Evolutionary conservation across 345 rosid genomes (phyloP).

Genomic region (Brassica rapa): DNA sequence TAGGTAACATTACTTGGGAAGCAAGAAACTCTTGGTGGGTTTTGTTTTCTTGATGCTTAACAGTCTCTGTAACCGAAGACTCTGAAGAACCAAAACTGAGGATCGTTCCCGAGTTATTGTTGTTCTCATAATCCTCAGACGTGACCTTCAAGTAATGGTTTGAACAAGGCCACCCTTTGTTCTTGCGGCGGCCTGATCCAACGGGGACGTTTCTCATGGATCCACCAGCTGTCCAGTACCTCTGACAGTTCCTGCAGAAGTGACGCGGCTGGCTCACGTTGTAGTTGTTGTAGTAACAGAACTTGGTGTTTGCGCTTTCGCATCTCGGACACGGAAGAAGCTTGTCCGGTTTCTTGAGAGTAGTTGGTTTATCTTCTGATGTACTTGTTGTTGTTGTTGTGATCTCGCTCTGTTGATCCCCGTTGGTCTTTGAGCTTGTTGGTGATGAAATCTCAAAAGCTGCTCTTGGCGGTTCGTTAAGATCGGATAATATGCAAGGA

Average conservation of each 20-base stretch:
- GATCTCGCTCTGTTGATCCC: slow-evolving; percentile 50
- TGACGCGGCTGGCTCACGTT: slow-evolving; percentile 88
- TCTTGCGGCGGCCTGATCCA: slow-evolving; percentile 88
- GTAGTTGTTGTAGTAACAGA: slow-evolving; percentile 90
- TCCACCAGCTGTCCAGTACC: slow-evolving; percentile 96
- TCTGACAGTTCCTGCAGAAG: slow-evolving; percentile 85
- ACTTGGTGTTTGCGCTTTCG: slow-evolving; percentile 77
- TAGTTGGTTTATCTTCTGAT: slow-evolving; percentile 40
- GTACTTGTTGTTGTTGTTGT: slow-evolving; percentile 45
- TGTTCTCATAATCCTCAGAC: slow-evolving; percentile 18
- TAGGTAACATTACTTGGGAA: slow-evolving; percentile 26
- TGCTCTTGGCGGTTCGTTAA: slow-evolving; percentile 38
- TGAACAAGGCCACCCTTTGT: slow-evolving; percentile 53
- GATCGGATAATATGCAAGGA: slow-evolving; percentile 32
- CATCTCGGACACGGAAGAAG: slow-evolving; percentile 79
- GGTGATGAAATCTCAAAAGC: slow-evolving; percentile 43
- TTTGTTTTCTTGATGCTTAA: slow-evolving; percentile 21
- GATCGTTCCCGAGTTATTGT: slow-evolving; percentile 45
- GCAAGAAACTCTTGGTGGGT: slow-evolving; percentile 37
- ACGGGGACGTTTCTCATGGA: slow-evolving; percentile 81
- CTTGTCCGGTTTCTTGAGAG: slow-evolving; percentile 67
- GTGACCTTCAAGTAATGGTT: slow-evolving; percentile 41
- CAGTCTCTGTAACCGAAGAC: slow-evolving; percentile 43
- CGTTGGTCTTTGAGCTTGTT: slow-evolving; percentile 40
- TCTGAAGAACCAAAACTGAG: slow-evolving; percentile 59